These are phyloP conservation scores for Solanum pennellii DNA, from an alignment of 257 asterid genomes.

Conservation along the genomic window DNA sequence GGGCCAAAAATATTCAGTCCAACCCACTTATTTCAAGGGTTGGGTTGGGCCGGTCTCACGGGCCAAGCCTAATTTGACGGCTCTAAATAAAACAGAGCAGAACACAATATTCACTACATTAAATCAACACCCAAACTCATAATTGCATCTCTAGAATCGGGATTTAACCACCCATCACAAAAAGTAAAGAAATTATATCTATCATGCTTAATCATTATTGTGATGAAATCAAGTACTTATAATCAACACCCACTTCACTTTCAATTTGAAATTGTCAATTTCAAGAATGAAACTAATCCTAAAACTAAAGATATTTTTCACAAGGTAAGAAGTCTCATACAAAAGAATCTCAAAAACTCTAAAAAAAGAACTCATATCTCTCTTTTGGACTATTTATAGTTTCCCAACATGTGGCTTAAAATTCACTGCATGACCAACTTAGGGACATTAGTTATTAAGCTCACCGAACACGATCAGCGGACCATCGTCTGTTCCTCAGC, in stretches of 20 bases:
- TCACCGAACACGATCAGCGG: no score
- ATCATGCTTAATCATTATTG: not conserved
- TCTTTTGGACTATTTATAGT: no score
- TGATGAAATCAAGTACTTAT: not conserved
- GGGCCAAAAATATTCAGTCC: no score
- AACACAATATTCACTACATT: not conserved
- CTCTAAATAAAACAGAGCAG: not conserved
- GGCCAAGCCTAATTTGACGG: fast-evolving
- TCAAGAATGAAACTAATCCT: no score
- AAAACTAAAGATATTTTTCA: no score
- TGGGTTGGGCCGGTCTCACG: fast-evolving
- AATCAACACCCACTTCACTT: not conserved
- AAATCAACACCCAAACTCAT: not conserved
- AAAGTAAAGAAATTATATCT: not conserved
- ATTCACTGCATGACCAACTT: not conserved
- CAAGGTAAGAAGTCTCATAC: no score
- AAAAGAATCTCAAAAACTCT: no score
- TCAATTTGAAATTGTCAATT: no score
- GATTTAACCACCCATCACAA: not conserved
- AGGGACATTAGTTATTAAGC: not conserved
- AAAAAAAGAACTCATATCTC: no score
- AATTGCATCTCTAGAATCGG: not conserved
- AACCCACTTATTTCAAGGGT: no score
- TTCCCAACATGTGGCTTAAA: not conserved
- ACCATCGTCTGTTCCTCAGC: not conserved